Evolutionary conservation across 208 protist species (phyloP).

Genomic region (Wallacemonas collosoma): DNA sequence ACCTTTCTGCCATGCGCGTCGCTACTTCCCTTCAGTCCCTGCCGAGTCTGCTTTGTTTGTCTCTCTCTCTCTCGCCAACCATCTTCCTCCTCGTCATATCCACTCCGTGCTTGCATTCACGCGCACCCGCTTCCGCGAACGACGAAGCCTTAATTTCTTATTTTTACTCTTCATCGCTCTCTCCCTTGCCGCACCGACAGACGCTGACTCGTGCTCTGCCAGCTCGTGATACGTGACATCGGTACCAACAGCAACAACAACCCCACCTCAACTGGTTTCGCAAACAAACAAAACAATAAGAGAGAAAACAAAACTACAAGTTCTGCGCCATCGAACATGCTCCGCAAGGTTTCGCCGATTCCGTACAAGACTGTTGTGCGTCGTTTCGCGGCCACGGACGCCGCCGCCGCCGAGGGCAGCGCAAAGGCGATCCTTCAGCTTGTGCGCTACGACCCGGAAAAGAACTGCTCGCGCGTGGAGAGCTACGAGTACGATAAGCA

Average conservation of each 20-base stretch:
- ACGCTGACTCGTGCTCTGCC: no score
- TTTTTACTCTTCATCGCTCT: no score
- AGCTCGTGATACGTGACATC: no score
- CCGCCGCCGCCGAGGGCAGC: constrained; percentile 30
- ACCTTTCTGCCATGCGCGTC: no score
- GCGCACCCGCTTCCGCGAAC: no score
- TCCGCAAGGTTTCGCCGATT: constrained; percentile 65
- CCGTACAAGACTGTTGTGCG: constrained; percentile 85
- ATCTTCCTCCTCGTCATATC: no score
- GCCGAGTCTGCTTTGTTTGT: no score
- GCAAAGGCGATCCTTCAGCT: constrained; percentile 82
- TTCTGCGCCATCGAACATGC: constrained; percentile 32
- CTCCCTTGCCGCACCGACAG: no score
- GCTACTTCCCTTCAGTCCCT: no score
- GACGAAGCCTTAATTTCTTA: no score
- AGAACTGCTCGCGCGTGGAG: constrained; percentile 83
- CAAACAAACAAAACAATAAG: not conserved
- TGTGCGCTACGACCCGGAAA: constrained; percentile 86
- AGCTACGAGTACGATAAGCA: constrained; percentile 92
- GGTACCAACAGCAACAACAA: not conserved
- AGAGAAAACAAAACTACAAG: not conserved
- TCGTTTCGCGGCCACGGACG: constrained; percentile 59
- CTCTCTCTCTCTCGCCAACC: no score
- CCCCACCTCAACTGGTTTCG: not conserved
- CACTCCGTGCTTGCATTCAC: no score